Conservation (phyloP, 441 rosid species). For the Adansonia grandidieri region DNA sequence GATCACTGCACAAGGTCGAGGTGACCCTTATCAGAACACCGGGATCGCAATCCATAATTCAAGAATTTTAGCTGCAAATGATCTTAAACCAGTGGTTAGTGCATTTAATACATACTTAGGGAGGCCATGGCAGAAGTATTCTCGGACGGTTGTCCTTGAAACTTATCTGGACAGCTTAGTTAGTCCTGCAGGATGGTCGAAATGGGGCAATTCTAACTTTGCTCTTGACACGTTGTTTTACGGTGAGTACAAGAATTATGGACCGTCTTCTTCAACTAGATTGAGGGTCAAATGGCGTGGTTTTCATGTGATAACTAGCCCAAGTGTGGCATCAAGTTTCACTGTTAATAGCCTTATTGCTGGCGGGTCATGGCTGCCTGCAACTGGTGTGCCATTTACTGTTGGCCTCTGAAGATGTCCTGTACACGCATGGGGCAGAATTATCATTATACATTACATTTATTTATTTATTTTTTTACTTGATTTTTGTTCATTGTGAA, state of each 20-base stretch:
- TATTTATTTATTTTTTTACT: not conserved
- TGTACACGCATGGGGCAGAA: not conserved
- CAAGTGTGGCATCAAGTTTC: slow-evolving; percentile 45
- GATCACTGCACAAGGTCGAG: slow-evolving; percentile 74
- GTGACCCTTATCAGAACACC: slow-evolving; percentile 61
- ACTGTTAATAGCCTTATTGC: slow-evolving; percentile 48
- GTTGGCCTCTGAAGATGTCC: slow-evolving; percentile 39
- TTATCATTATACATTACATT: slow-evolving; percentile 5
- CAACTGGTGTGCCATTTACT: slow-evolving; percentile 54
- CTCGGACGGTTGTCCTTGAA: slow-evolving; percentile 56
- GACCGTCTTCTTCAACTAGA: slow-evolving; percentile 53
- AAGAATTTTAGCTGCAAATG: slow-evolving; percentile 50
- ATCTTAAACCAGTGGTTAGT: slow-evolving; percentile 45
- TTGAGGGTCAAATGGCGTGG: slow-evolving; percentile 63
- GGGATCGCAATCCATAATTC: slow-evolving; percentile 78
- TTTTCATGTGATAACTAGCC: slow-evolving; percentile 51
- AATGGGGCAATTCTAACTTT: slow-evolving; percentile 57
- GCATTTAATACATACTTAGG: slow-evolving; percentile 60
- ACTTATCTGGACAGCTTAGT: slow-evolving; percentile 54
- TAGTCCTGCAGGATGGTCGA: slow-evolving; percentile 68
- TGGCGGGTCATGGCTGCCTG: slow-evolving; percentile 61
- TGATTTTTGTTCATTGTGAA: slow-evolving; percentile 1
- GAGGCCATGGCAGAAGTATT: slow-evolving; percentile 74
- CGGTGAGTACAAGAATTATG: slow-evolving; percentile 58
- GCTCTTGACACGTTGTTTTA: slow-evolving; percentile 62